Percentiles rank a stretch among this genome's conserved stretches.
phyloP scores from a whole-genome alignment of 805 yeast genomes.

The Blastobotrys parvus region DNA sequence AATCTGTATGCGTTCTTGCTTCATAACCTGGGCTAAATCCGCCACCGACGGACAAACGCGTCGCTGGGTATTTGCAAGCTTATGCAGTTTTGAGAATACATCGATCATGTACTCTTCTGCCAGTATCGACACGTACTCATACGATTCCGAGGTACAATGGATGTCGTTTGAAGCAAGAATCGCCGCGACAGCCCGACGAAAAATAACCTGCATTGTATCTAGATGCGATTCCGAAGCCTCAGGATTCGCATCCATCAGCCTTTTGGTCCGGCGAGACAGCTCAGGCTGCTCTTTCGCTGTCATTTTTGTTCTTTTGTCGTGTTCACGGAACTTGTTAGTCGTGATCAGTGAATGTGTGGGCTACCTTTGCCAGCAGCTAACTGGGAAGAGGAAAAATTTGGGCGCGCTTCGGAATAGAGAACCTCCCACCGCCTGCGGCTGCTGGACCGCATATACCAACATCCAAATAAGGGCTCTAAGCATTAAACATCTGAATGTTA shows the following conservation, averaged over 20 bases:
- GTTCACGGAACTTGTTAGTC: too few species aligned
- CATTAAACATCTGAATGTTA: too few species aligned
- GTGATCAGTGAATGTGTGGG: background rate
- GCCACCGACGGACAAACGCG: constrained; percentile 26
- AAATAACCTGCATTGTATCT: constrained; percentile 12
- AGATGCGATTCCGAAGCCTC: background rate
- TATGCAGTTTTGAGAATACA: constrained; percentile 21
- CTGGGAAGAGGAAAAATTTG: background rate
- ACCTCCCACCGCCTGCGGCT: background rate
- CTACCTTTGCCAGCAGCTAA: background rate
- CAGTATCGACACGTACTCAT: constrained; percentile 24
- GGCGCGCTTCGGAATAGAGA: background rate
- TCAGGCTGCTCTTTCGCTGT: background rate
- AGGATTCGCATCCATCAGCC: background rate
- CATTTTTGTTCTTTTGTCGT: too few species aligned
- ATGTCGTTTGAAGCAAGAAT: constrained; percentile 18
- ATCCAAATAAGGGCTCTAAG: too few species aligned
- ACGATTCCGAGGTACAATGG: constrained; percentile 16
- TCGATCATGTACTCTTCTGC: constrained; percentile 27
- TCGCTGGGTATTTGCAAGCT: constrained; percentile 27
- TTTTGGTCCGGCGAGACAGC: background rate
- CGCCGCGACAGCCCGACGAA: constrained; percentile 19
- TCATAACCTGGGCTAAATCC: constrained; percentile 27
- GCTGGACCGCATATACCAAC: too few species aligned
- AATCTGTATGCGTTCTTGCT: constrained; percentile 22